These are phyloP conservation scores for Saprolegnia diclina DNA, from an alignment of 352 stramenopile genomes.

Conservation along the genomic window DNA sequence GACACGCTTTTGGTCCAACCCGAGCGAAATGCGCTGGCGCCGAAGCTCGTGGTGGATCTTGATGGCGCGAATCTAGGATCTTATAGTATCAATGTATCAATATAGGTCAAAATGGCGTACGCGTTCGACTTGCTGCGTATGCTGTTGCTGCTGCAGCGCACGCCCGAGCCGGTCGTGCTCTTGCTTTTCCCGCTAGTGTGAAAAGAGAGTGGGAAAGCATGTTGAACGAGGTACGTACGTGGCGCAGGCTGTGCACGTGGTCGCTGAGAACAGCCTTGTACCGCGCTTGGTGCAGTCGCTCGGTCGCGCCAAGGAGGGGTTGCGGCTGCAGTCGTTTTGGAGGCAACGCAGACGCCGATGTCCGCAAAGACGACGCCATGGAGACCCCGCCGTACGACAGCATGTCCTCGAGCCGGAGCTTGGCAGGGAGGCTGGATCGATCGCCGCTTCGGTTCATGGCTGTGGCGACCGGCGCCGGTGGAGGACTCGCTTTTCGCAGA, in stretches of 20 bases:
- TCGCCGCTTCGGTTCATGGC: too few species aligned
- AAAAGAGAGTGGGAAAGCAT: background rate
- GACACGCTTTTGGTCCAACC: constrained; percentile 51
- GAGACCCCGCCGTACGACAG: background rate
- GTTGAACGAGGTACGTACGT: constrained; percentile 28
- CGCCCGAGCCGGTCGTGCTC: constrained; percentile 57
- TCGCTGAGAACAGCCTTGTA: constrained; percentile 69
- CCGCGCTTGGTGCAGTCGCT: constrained; percentile 38
- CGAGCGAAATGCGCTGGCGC: constrained; percentile 55
- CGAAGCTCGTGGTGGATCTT: constrained; percentile 65
- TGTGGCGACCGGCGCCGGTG: too few species aligned
- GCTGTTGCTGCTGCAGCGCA: constrained; percentile 52
- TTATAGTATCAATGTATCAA: background rate
- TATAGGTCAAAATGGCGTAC: constrained; percentile 15
- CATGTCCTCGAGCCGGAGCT: background rate
- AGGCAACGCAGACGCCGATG: background rate
- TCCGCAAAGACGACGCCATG: background rate
- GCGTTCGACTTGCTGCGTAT: constrained; percentile 58
- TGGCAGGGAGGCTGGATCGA: background rate
- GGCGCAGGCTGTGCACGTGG: constrained; percentile 53
- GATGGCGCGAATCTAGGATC: constrained; percentile 45
- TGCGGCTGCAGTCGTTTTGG: background rate
- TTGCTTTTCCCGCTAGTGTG: constrained; percentile 42
- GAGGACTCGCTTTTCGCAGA: background rate
- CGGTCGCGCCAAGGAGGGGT: constrained; percentile 11